phyloP scores from a whole-genome alignment of 164 flowering plant genomes.

The Piper betle region DNA sequence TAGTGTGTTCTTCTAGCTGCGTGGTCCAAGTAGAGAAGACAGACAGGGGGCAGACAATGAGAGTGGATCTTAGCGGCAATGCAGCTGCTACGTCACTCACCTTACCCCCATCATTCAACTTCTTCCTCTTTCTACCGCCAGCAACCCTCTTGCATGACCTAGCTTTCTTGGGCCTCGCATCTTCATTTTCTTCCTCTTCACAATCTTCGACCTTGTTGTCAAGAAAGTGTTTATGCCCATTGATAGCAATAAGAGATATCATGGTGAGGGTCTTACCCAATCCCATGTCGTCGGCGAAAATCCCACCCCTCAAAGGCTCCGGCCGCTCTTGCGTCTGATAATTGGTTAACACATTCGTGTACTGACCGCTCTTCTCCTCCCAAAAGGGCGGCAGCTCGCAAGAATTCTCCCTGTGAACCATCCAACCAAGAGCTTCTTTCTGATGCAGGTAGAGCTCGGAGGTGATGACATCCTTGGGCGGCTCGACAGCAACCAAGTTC shows the following conservation, averaged over 20 bases:
- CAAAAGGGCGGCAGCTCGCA: slow-evolving; percentile 81
- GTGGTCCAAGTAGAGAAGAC: slow-evolving; percentile 70
- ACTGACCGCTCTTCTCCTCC: slow-evolving; percentile 55
- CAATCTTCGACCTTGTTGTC: slow-evolving; percentile 1
- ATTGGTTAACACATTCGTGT: slow-evolving; percentile 62
- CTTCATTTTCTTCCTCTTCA: slow-evolving; percentile 15
- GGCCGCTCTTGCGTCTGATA: slow-evolving; percentile 40
- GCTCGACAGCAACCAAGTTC: slow-evolving; percentile 27
- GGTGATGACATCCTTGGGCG: slow-evolving; percentile 45
- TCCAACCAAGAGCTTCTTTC: slow-evolving; percentile 79
- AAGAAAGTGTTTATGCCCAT: slow-evolving; percentile 18
- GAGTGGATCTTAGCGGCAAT: slow-evolving; percentile 28
- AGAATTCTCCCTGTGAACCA: slow-evolving; percentile 62
- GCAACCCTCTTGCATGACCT: slow-evolving; percentile 7
- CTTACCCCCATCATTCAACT: slow-evolving; percentile 8
- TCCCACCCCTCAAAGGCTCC: slow-evolving; percentile 71
- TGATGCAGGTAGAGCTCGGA: slow-evolving; percentile 64
- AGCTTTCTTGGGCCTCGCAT: slow-evolving; percentile 29
- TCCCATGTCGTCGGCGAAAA: slow-evolving; percentile 96
- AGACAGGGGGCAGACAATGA: slow-evolving; percentile 77
- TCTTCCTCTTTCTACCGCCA: slow-evolving; percentile 21
- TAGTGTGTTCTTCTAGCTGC: slow-evolving; percentile 69
- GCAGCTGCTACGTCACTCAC: slow-evolving; percentile 4
- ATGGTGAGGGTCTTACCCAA: slow-evolving; percentile 87
- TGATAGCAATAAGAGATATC: slow-evolving; percentile 71